A percentile compares a stretch with the other conserved stretches of the same genome.
Evolutionary conservation across 495 filamentous ascomycete species (phyloP).

Genomic region (Tuber calosporum): DNA sequence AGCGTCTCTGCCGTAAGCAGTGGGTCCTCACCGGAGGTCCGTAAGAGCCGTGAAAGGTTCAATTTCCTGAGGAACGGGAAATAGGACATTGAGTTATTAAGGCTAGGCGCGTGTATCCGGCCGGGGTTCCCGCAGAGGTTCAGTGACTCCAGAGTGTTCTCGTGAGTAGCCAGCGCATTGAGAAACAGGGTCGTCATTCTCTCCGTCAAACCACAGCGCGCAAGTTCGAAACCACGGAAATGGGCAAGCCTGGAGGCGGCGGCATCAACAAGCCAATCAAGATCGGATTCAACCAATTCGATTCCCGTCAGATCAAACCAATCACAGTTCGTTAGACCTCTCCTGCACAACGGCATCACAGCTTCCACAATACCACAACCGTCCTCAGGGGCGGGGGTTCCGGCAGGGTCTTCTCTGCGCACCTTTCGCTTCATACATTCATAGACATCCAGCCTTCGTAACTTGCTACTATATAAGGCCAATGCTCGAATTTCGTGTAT

Average conservation of each 20-base stretch:
- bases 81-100: conserved; percentile 54
- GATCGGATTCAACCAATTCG: conserved; percentile 69
- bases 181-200: conserved; percentile 52
- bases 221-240: conserved; percentile 73
- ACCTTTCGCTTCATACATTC: conserved; percentile 34
- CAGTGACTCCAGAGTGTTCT: conserved; percentile 64
- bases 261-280: conserved; percentile 61
- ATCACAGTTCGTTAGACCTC: conserved; percentile 65
- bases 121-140: conserved; percentile 72
- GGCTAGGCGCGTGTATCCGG: conserved; percentile 50
- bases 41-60: conserved; percentile 61
- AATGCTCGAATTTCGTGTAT: conserved; percentile 68
- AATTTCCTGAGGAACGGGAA: conserved; percentile 65
- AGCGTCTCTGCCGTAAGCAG: conserved; percentile 61
- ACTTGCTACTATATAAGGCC: conserved; percentile 57
- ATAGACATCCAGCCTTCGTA: conserved; percentile 60
- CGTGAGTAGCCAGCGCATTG: conserved; percentile 57
- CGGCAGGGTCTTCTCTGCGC: conserved; percentile 11
- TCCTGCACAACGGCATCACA: conserved; percentile 66
- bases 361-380: conserved; percentile 75
- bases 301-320: conserved; percentile 80
- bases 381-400: conserved; percentile 45
- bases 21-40: conserved; percentile 57
- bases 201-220: conserved; percentile 65
- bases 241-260: conserved; percentile 58